Conservation (phyloP, 305 asterid genomes). For the Rubia balearica region DNA sequence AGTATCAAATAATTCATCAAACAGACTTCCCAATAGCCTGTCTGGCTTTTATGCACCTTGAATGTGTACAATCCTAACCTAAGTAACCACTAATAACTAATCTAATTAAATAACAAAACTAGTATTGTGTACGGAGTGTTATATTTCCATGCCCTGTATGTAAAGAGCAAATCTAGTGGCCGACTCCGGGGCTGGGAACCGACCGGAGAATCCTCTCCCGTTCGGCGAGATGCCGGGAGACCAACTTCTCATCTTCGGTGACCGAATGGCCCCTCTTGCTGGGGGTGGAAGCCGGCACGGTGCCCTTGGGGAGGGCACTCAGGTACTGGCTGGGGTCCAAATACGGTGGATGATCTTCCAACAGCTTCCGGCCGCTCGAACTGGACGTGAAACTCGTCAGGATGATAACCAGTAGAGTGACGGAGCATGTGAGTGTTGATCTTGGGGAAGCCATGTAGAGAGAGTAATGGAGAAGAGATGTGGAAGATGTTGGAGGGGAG, state of each 20-base stretch:
- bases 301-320: slow-evolving; percentile 28
- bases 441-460: slow-evolving; percentile 9
- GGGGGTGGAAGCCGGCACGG: slow-evolving; percentile 29
- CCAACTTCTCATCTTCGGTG: slow-evolving; percentile 13
- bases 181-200: slow-evolving; percentile 37
- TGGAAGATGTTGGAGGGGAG: slow-evolving; percentile 1
- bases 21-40: background rate
- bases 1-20: background rate
- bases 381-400: slow-evolving; percentile 14
- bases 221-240: slow-evolving; percentile 21
- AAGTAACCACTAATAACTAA: slow-evolving; percentile 4
- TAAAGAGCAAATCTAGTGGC: slow-evolving; percentile 17
- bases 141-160: slow-evolving; percentile 11
- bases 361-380: slow-evolving; percentile 19
- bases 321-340: slow-evolving; percentile 15
- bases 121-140: background rate
- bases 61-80: slow-evolving; percentile 18
- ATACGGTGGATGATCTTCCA: background rate
- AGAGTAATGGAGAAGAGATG: background rate
- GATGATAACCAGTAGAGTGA: slow-evolving; percentile 10
- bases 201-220: slow-evolving; percentile 30
- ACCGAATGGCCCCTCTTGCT: slow-evolving; percentile 29
- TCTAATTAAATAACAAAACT: background rate
- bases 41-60: slow-evolving; percentile 20
- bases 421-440: background rate